Evolutionary conservation across 345 rosid genomes (phyloP).

Genomic region (Eucalyptus tenuipes): DNA sequence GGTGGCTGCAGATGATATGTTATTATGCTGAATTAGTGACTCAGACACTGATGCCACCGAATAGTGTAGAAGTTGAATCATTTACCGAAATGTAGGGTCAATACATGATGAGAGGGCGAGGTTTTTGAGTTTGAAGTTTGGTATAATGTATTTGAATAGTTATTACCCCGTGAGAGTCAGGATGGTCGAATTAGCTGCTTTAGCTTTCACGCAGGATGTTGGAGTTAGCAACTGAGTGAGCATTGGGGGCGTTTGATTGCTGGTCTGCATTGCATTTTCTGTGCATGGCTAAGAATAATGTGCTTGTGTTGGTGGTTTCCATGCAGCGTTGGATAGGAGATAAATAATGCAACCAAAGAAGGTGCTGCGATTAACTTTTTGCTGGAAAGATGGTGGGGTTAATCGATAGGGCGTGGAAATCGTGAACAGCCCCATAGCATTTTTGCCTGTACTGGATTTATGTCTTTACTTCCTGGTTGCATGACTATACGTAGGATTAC

Average conservation of each 20-base stretch:
- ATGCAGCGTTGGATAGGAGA: neutral
- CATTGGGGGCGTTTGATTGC: neutral
- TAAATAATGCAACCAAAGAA: neutral
- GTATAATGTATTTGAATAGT: neutral
- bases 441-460: neutral
- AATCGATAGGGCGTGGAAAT: neutral
- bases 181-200: neutral
- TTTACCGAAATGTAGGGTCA: neutral
- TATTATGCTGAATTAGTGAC: neutral
- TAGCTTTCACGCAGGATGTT: neutral
- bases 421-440: neutral
- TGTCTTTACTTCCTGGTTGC: neutral
- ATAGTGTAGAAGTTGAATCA: neutral
- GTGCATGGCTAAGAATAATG: neutral
- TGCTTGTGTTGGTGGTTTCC: neutral
- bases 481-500: neutral
- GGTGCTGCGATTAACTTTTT: neutral
- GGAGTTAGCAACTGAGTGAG: neutral
- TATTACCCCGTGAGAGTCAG: neutral
- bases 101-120: neutral
- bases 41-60: neutral
- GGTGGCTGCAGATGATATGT: neutral
- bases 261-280: neutral
- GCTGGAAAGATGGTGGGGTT: neutral
- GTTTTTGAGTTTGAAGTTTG: neutral